Evolutionary conservation across 495 filamentous ascomycete species (phyloP).

Genomic region (Daldinia caldariorum): DNA sequence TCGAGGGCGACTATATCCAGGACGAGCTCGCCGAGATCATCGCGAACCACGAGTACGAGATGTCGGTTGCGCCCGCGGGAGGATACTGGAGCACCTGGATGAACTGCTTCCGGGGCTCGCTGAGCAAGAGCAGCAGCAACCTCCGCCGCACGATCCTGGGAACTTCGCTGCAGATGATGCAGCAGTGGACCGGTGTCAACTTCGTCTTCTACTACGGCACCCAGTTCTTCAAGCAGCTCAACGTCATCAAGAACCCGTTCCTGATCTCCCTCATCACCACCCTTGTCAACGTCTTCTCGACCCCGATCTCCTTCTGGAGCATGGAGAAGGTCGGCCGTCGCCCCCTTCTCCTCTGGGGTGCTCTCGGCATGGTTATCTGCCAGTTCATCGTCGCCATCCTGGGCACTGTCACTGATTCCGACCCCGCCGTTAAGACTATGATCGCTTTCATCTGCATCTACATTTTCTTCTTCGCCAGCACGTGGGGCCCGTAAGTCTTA

Average conservation of each 20-base stretch:
- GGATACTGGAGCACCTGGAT: constrained; percentile 74
- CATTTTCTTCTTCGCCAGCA: constrained; percentile 83
- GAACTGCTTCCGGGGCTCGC: constrained; percentile 70
- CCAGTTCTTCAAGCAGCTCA: constrained; percentile 70
- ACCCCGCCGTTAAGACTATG: constrained; percentile 69
- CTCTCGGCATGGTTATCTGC: constrained; percentile 74
- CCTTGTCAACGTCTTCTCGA: constrained; percentile 77
- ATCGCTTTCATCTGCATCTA: constrained; percentile 85
- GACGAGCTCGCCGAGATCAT: constrained; percentile 82
- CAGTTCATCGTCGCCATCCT: constrained; percentile 81
- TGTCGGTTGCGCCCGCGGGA: constrained; percentile 67
- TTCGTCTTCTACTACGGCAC: constrained; percentile 74
- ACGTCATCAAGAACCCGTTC: constrained; percentile 69
- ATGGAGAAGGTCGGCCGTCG: constrained; percentile 77
- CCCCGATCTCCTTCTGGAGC: constrained; percentile 69
- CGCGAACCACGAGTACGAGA: constrained; percentile 84
- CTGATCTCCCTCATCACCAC: constrained; percentile 77
- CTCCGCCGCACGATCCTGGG: constrained; percentile 81
- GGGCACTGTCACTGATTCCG: constrained; percentile 65
- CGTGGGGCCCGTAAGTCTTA: constrained; percentile 71
- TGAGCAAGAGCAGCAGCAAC: constrained; percentile 66
- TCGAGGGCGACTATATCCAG: constrained; percentile 70
- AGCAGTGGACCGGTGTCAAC: constrained; percentile 64
- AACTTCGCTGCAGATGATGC: constrained; percentile 78
- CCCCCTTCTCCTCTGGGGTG: constrained; percentile 72